Base-by-base conservation (phyloP, 192 early-diverging fungal species). In the Coemansia reversa region DNA sequence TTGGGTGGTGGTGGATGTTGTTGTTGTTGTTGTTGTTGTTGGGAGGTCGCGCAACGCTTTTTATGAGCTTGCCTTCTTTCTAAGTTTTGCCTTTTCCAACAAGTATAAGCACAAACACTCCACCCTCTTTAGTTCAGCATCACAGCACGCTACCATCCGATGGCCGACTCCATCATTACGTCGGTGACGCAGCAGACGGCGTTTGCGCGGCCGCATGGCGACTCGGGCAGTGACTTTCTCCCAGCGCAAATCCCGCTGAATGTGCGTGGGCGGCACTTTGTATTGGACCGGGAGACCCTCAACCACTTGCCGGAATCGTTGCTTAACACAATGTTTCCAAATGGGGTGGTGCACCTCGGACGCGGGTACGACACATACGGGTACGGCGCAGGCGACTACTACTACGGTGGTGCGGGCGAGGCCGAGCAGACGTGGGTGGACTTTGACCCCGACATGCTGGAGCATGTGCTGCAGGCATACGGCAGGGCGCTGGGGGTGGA, bases 181-280 rank as follows among this genome's bases (percentile, higher is more conserved):
- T 79, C 77, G 16, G 77, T 71, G 28, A 69, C 68, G 32, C 55
- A 62, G 58, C 71, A 79, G 51, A 53, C 77, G 2, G 68, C 87
- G 57, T 84, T 78, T 51, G 55, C 57, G 42, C 90, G 93, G 51
- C 74, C 78, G 60, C 73, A 70, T 54, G 74, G 69, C 47, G 78
- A 73, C 52, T 67, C 66, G n/a, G 56, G 55, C 35, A 63, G 65
- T 49, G 78, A 81, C 65, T 75, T 61, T 39, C 57, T 71, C 48
- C 78, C 78, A 19, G 53, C 78, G 24, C 78, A 66, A 27, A 28
- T 72, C 11, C 45, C 66, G 55, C 62, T 81, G 30, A 81, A 81
- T 24, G 69, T 81, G 49, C 78, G 78, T 33, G 78, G 78, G 1
- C 69, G 70, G 48, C 78, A 66, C n/a, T 72, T 81, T 56, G 66